Base-by-base conservation (phyloP, 805 yeast species). In the Brettanomyces nanus region DNA sequence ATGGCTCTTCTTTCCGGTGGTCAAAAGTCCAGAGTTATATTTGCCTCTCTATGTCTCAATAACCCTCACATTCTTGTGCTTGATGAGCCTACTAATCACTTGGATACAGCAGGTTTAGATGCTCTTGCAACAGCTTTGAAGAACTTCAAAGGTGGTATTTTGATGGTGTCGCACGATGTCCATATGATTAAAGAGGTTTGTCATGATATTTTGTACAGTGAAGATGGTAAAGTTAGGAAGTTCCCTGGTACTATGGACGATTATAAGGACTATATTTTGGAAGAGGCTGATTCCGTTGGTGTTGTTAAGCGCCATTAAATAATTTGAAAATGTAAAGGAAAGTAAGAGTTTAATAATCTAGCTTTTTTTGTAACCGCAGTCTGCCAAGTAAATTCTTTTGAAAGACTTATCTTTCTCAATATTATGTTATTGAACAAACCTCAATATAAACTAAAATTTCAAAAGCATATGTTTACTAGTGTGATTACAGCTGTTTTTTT, bases 161-260 rank as follows among this genome's bases (percentile, higher is more conserved):
- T 92, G 50, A 87, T 92, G 96, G 98, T 92, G 42, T 84, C 95
- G 36, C 98, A 92, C 72, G 99, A 92, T 69, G 97, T 92, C 31
- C 69, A 87, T 21, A 83, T 90, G 55, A 92, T 92, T 52, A 77
- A 83, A 50, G 71, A 75, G 39, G 96, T 90, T 10, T 86, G 97
- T 68, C 80, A 83, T 42, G 95, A 92, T 59, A 85, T 92, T 43
- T 90, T 96, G 96, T 95, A 87, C 32, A 81, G 95, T 59, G 98
- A 92, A 56, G 71, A 77, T 40, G 92, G 90, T 40, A 68, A 76
- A 2, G 96, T 90, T 27, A 69, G 65, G 51, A 79, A 80, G 59
- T 85, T 85, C 66, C 69, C 70, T 13, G 99, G 98, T 49, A 67
- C 71, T 42, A 92, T 92, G 49, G 75, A 79, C 47, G 97, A 77